A percentile compares a stretch with the other conserved stretches of the same genome.
Evolutionary conservation across 176 grass and related monocot genomes (phyloP).

Genomic region (Paspalum notatum): DNA sequence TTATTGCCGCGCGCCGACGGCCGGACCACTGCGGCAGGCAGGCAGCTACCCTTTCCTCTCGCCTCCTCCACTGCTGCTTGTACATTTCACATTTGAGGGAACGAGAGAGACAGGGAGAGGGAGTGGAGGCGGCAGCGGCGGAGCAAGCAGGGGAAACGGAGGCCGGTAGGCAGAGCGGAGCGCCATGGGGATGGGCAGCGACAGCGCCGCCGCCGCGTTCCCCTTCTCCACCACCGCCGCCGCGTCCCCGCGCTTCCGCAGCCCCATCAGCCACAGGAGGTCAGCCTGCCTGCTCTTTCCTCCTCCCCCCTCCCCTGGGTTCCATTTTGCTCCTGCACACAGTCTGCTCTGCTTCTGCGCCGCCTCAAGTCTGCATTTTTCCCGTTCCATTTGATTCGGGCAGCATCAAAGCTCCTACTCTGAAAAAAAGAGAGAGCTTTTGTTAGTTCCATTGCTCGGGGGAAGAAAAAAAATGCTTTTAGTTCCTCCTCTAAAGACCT

Average conservation of each 20-base stretch:
- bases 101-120: neutral
- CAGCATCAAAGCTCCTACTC: too few species aligned
- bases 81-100: neutral
- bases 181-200: slow-evolving; percentile 47
- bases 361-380: too few species aligned
- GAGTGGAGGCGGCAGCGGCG: neutral
- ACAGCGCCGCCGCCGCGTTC: slow-evolving; percentile 24
- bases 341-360: too few species aligned
- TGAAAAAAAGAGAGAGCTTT: too few species aligned
- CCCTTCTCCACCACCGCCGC: slow-evolving; percentile 40
- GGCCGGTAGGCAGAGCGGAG: neutral
- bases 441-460: too few species aligned
- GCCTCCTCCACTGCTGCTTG: neutral
- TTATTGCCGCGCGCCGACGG: too few species aligned
- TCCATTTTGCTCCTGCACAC: neutral
- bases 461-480: too few species aligned
- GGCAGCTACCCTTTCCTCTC: too few species aligned
- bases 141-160: too few species aligned
- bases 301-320: neutral
- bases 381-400: too few species aligned
- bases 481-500: too few species aligned
- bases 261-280: slow-evolving; percentile 48
- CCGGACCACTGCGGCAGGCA: neutral
- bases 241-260: slow-evolving; percentile 54
- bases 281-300: neutral